Conservation (phyloP, 768 basidiomycete species). For the Fistulinella prunicolor region DNA sequence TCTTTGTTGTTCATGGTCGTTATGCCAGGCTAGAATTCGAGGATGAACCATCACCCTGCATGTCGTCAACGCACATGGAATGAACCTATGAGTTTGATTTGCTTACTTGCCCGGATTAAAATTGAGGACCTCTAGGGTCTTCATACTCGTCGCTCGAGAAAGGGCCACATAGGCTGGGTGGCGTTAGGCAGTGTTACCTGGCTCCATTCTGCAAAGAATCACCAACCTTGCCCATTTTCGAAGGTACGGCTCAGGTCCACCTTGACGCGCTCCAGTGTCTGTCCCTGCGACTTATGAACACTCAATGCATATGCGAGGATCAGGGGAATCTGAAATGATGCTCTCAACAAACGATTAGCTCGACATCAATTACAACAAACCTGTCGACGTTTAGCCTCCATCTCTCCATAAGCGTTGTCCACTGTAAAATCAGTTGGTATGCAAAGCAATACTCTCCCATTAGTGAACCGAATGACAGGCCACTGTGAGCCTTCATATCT, state of each 20-base stretch:
- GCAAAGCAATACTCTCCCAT: conserved; percentile 44
- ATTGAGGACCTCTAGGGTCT: conserved; percentile 59
- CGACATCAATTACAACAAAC: conserved; percentile 30
- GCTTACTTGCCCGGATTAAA: conserved; percentile 59
- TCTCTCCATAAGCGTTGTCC: conserved; percentile 52
- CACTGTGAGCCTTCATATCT: conserved; percentile 37
- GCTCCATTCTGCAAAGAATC: no score
- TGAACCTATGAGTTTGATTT: background rate
- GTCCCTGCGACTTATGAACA: conserved; percentile 89
- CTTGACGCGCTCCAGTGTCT: conserved; percentile 80
- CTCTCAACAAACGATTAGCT: conserved; percentile 16
- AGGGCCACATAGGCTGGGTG: conserved; percentile 63
- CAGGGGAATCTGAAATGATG: conserved; percentile 44
- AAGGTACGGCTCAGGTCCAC: conserved; percentile 76
- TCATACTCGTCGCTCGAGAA: conserved; percentile 69
- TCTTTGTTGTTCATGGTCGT: conserved; percentile 24
- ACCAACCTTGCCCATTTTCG: conserved; percentile 73
- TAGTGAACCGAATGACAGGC: conserved; percentile 62
- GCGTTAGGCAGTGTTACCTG: background rate
- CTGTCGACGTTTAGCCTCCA: conserved; percentile 61
- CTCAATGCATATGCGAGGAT: conserved; percentile 86
- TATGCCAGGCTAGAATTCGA: conserved; percentile 58
- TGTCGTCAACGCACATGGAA: background rate
- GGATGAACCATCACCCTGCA: conserved; percentile 63
- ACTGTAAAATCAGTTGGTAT: conserved; percentile 61